Base-by-base conservation (phyloP, 805 yeast genomes). In the Metschnikowia koreensis region DNA sequence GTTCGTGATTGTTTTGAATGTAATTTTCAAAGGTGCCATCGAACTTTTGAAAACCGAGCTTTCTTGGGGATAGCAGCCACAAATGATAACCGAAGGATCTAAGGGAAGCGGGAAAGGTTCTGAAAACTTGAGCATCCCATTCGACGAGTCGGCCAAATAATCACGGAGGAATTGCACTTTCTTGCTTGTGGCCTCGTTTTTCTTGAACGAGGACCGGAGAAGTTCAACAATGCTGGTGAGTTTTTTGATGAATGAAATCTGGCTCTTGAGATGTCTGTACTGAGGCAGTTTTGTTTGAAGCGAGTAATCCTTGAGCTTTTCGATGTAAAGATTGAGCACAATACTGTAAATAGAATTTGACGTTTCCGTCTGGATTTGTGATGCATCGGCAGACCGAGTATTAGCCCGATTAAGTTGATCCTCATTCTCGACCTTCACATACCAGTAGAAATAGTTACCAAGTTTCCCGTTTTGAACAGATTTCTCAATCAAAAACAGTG, bases 391-490 rank as follows among this genome's bases (percentile, higher is more conserved):
- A 4, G 31, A 10, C 38, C 34, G 34, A 2, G 37, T 8, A 10
- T 17, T 38, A 6, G 15, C 41, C 15, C 28, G 33, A 31, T 55
- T 56, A 37, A 72, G 54, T 53, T 74, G 76, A 51, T 89, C 97
- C 60, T 86, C 89, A 31, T 86, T 81, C 62, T 93, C 97, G 1
- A 96, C 96, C 57, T 84, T 86, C 46, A 94, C 79, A 64, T 86
- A 89, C 98, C 99, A 94, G 66, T 89, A 92, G 54, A 96, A 82
- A 63, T 81, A 89, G 63, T 85, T 91, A 0, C 96, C 94, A 39
- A 96, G 72, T 16, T 80, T 73, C 17, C 80, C 79, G 63, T 86
- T 87, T 16, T 79, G 71, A 1, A 84, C 73, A 0, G 96, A 84
- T 43, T 93, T 76, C 28, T 83, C 83, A 40, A 92, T 84, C 39